Evolutionary conservation across 768 basidiomycete genomes (phyloP).

Genomic region (Rhodocollybia butyracea): DNA sequence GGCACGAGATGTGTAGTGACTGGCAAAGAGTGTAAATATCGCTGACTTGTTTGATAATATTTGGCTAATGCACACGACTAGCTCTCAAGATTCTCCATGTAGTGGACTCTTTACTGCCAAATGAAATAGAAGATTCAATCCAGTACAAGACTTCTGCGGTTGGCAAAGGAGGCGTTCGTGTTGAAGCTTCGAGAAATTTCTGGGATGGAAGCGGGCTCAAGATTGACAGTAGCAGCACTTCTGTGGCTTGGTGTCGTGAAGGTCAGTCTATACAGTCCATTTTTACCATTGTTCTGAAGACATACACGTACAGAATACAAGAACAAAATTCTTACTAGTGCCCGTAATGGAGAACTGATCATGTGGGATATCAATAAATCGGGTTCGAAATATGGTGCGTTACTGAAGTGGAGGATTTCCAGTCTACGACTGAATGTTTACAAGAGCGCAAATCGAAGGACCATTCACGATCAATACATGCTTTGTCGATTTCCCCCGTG

Average conservation of each 20-base stretch:
- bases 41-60: background rate
- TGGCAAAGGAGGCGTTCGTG: slow-evolving; percentile 60
- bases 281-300: background rate
- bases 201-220: slow-evolving; percentile 80
- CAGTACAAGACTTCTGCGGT: slow-evolving; percentile 49
- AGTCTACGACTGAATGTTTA: background rate
- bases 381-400: slow-evolving; percentile 68
- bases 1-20: slow-evolving; percentile 66
- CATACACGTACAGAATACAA: slow-evolving; percentile 46
- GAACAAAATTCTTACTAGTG: slow-evolving; percentile 78
- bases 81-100: slow-evolving; percentile 61
- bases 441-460: slow-evolving; percentile 65
- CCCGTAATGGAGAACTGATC: slow-evolving; percentile 77
- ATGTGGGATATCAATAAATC: slow-evolving; percentile 78
- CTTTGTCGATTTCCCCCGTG: slow-evolving; percentile 62
- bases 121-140: slow-evolving; percentile 12
- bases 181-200: slow-evolving; percentile 72
- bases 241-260: slow-evolving; percentile 77
- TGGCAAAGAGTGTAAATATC: slow-evolving; percentile 68
- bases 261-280: slow-evolving; percentile 34
- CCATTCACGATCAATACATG: slow-evolving; percentile 71
- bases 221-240: slow-evolving; percentile 74
- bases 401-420: background rate
- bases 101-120: slow-evolving; percentile 40
- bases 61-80: slow-evolving; percentile 16